Base-by-base conservation (phyloP, 805 yeast genomes). In the Zygotorulaspora chibaensis region DNA sequence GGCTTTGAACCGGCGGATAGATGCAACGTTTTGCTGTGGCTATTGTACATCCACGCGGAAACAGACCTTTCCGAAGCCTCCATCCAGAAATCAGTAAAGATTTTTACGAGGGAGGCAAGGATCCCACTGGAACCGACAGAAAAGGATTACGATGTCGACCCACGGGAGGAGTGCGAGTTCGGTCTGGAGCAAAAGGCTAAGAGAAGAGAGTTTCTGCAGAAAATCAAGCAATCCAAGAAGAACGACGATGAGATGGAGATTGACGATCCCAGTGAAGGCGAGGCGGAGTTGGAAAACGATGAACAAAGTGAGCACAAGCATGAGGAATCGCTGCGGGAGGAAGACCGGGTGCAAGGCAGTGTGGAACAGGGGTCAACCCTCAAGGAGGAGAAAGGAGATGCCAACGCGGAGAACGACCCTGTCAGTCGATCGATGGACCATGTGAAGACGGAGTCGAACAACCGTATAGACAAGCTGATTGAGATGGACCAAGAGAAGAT, bases 1-100 rank as follows among this genome's bases (percentile, higher is more conserved):
- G 68, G 71, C 3, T 74, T 80, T 34, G 76, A 81, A 45, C 86
- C 96, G 3, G 62, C 61, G 20, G 80, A 80, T 46, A 75, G 96
- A 50, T 87, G 87, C 1, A 68, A 74, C 43, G 73, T 93, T 31
- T 81, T 91, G 52, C 64, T 91, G 48, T 91, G 97, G 97, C 67
- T 91, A 30, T 58, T 87, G 35, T 90, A 87, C 69, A 76, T 87
- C 1, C 87, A 84, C 57, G 68, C 85, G 52, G 96, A 91, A 59
- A 85, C 96, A 0, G 74, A 77, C 47, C 71, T 86, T 51, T 62
- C 74, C 1, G 68, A 72, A 1, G 80, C 74, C 23, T 77, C 76
- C 45, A 56, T 83, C 2, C 38, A 42, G n/a, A 43, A 55, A 13
- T 47, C 67, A 8, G 27, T 60, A 29, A 49, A 45, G 18, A n/a